Evolutionary conservation across 2,329 filamentous ascomycete genomes (phyloP).

Genomic region (Fusarium aywerte): DNA sequence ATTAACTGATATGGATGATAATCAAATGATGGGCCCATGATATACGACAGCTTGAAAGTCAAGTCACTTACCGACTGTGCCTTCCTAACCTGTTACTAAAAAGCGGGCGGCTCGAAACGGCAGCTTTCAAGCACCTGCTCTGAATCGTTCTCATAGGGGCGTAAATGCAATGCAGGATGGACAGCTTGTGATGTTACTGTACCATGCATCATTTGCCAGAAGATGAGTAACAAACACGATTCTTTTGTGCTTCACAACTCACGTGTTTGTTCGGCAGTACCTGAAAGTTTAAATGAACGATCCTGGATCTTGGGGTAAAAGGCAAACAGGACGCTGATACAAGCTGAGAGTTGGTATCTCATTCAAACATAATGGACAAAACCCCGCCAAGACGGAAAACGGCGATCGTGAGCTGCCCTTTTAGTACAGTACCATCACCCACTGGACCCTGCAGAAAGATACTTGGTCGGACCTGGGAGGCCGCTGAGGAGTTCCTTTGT

Average conservation of each 20-base stretch:
- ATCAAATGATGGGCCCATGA: conserved; percentile 16
- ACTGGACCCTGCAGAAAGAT: conserved; percentile 28
- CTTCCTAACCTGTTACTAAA: conserved; percentile 1
- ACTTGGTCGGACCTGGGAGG: conserved; percentile 23
- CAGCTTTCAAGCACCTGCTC: conserved; percentile 15
- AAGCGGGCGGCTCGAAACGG: conserved; percentile 29
- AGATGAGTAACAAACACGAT: neutral
- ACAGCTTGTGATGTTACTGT: neutral
- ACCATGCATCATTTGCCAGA: neutral
- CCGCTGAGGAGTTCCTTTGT: conserved; percentile 26
- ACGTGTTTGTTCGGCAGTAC: neutral
- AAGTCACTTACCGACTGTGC: neutral
- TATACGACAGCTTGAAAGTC: neutral
- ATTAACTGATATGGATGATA: conserved; percentile 1
- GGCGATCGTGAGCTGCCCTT: conserved; percentile 24
- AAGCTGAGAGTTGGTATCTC: neutral
- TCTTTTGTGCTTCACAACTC: neutral
- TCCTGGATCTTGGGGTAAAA: neutral
- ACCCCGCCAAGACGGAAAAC: conserved; percentile 34
- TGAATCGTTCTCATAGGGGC: conserved; percentile 6
- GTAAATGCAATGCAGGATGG: neutral
- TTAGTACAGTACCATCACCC: conserved; percentile 16
- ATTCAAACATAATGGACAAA: neutral
- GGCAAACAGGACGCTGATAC: neutral
- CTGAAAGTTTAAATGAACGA: neutral